Conservation (phyloP, 129 eudicot genomes). For the Daucus carota region DH1_v3.0 NC_030381.2:18702001-18702500, state of each 20-base stretch:
- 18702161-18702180: slow-evolving; percentile 17
- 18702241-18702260: slow-evolving; percentile 29
- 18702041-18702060: not conserved
- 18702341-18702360: slow-evolving; percentile 94
- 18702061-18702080: not conserved
- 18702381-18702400: slow-evolving; percentile 80
- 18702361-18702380: slow-evolving; percentile 82
- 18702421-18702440: not conserved
- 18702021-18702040: not conserved
- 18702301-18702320: slow-evolving; percentile 73
- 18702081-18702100: not conserved
- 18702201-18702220: slow-evolving; percentile 31
- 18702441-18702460: not conserved
- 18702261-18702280: slow-evolving; percentile 16
- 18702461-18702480: not conserved
- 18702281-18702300: slow-evolving; percentile 88
- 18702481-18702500: not conserved
- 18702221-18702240: slow-evolving; percentile 29
- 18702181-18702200: slow-evolving; percentile 10
- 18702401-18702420: slow-evolving; percentile 61
- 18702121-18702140: slow-evolving; percentile 16
- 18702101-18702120: slow-evolving; percentile 8
- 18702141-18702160: slow-evolving; percentile 11
- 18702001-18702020: not conserved
- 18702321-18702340: slow-evolving; percentile 84